phyloP scores from a whole-genome alignment of 305 asterid genomes.

The Fraxinus platypoda region DNA sequence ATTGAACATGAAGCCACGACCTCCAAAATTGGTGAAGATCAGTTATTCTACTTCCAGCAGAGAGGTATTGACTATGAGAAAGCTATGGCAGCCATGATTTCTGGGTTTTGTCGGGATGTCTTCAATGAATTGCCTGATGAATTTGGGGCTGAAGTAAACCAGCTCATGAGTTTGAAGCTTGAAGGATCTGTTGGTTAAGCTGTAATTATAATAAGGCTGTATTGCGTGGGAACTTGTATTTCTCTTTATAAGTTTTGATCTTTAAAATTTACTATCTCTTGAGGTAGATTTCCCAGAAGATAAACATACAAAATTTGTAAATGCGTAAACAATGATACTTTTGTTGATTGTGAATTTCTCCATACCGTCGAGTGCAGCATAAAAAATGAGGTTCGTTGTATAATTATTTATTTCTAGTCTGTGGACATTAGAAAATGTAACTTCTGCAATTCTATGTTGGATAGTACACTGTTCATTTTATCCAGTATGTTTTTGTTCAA shows the following conservation, averaged over 20 bases:
- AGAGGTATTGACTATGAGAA: conserved; percentile 89
- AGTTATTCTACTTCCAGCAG: conserved; percentile 82
- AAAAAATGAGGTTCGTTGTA: background rate
- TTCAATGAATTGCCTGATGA: conserved; percentile 86
- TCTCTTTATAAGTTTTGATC: background rate
- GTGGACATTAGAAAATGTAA: background rate
- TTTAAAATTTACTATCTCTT: background rate
- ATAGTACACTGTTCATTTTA: background rate
- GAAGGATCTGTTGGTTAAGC: conserved; percentile 87
- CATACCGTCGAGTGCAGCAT: background rate
- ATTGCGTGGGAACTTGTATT: background rate
- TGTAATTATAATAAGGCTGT: background rate
- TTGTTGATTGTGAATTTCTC: background rate
- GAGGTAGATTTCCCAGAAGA: background rate
- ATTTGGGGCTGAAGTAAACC: conserved; percentile 86
- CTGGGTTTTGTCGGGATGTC: conserved; percentile 84
- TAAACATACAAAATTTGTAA: background rate
- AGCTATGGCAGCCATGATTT: conserved; percentile 92
- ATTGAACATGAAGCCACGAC: conserved; percentile 90
- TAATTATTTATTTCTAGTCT: background rate
- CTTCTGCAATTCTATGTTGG: background rate
- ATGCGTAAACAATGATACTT: background rate
- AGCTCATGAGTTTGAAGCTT: conserved; percentile 86
- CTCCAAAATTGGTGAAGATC: conserved; percentile 87
- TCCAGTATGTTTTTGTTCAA: background rate